These are phyloP conservation scores for Neofusicoccum umdonicola DNA, from an alignment of 2,329 filamentous ascomycete species.

Conservation along the genomic window DNA sequence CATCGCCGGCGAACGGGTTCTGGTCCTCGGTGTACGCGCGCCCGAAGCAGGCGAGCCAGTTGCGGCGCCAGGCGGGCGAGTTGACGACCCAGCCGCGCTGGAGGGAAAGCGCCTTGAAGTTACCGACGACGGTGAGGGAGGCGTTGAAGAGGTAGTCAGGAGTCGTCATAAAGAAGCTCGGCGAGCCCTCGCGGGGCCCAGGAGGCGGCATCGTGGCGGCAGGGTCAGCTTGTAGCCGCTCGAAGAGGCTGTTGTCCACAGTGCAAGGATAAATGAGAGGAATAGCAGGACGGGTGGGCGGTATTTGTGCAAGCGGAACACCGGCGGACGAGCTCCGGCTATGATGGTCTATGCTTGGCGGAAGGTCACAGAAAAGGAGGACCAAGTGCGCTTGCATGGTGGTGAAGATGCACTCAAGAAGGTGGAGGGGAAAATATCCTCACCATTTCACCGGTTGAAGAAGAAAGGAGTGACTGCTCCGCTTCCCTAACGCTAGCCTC, in stretches of 20 bases:
- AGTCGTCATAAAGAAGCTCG: background rate
- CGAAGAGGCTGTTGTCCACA: background rate
- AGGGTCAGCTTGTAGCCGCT: background rate
- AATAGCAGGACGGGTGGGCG: too few species aligned
- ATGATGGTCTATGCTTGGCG: too few species aligned
- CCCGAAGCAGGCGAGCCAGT: conserved; percentile 24
- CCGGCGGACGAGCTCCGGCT: too few species aligned
- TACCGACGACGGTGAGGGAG: background rate
- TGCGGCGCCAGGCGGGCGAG: conserved; percentile 17
- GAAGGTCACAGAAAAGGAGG: too few species aligned
- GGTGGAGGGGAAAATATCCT: too few species aligned
- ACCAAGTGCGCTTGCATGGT: too few species aligned
- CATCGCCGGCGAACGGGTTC: background rate
- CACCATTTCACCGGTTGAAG: too few species aligned
- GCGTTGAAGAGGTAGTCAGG: background rate
- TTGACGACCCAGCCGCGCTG: background rate
- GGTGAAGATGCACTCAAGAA: too few species aligned
- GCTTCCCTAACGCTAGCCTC: too few species aligned
- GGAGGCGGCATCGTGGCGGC: background rate
- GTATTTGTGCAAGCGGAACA: too few species aligned
- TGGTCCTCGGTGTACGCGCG: background rate
- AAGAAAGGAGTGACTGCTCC: too few species aligned
- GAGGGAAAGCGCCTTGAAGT: background rate
- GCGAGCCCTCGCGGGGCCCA: background rate
- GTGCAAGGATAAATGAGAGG: background rate